Percentiles rank a stretch among this genome's conserved stretches.
These are phyloP conservation scores for Magnolia kwangsiensis DNA, from an alignment of 164 flowering plant genomes.

Conservation along the genomic window DNA sequence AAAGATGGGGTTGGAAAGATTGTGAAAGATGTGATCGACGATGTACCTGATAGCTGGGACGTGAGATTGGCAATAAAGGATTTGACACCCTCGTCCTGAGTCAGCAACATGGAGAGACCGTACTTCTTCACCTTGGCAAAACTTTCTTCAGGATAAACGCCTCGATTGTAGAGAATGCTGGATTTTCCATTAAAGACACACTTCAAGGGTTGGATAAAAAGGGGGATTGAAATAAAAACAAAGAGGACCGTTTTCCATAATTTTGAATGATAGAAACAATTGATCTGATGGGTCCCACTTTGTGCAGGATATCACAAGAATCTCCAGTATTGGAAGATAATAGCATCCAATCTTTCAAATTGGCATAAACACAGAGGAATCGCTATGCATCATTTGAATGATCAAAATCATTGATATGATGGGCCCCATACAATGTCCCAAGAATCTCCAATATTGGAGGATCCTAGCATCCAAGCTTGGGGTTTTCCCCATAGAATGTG, in stretches of 20 bases:
- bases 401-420: not conserved
- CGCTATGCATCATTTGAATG: not conserved
- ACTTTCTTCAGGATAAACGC: constrained; percentile 87
- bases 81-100: constrained; percentile 85
- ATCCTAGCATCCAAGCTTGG: not conserved
- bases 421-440: not conserved
- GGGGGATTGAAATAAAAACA: not conserved
- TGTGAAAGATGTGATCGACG: not conserved
- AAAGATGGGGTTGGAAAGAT: not conserved
- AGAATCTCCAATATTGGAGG: not conserved
- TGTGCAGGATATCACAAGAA: no score
- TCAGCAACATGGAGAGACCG: constrained; percentile 93
- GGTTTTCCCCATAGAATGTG: no score
- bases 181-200: not conserved
- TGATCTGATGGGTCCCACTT: no score
- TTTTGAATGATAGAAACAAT: no score
- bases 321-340: no score
- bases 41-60: constrained; percentile 75
- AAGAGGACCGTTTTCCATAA: not conserved
- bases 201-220: not conserved
- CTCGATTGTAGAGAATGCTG: constrained; percentile 91
- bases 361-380: no score
- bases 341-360: no score
- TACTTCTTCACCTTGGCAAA: constrained; percentile 91
- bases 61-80: constrained; percentile 72